These are phyloP conservation scores for Didymella segeticola DNA, from an alignment of 2,329 filamentous ascomycete species.

Conservation along the genomic window DNA sequence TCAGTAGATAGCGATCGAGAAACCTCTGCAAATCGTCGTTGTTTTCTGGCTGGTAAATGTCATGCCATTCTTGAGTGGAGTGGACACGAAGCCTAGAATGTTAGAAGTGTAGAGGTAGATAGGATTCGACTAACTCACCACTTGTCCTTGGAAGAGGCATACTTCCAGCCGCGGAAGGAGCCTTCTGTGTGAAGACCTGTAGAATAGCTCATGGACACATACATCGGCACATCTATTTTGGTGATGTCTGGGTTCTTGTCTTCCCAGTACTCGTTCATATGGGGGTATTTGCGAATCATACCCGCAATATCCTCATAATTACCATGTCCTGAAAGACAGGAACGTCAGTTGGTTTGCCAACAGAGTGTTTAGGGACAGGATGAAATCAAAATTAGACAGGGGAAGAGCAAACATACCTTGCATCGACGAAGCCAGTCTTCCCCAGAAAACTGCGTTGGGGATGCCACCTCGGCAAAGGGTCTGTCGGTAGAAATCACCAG, in stretches of 20 bases:
- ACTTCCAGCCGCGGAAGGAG: conserved; percentile 25
- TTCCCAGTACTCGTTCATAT: conserved; percentile 30
- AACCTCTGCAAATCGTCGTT: conserved; percentile 40
- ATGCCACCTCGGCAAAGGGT: conserved; percentile 52
- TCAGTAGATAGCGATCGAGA: conserved; percentile 57
- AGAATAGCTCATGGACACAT: conserved; percentile 25
- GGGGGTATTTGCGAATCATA: conserved; percentile 50
- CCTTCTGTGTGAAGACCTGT: conserved; percentile 30
- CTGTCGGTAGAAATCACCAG: conserved; percentile 57
- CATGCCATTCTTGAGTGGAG: conserved; percentile 31
- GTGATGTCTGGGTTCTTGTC: conserved; percentile 31
- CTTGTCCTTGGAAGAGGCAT: conserved; percentile 20
- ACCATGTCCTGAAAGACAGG: too few relatives aligned
- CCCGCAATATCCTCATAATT: conserved; percentile 54
- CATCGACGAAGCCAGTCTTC: too few relatives aligned
- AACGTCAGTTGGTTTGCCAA: too few relatives aligned
- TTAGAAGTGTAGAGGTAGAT: too few relatives aligned
- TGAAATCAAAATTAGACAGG: conserved; percentile 54
- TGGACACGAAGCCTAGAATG: too few relatives aligned
- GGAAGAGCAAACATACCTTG: too few relatives aligned
- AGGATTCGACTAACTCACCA: conserved; percentile 35
- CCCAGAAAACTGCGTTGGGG: too few relatives aligned
- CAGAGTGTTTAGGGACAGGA: conserved; percentile 48
- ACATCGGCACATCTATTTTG: conserved; percentile 30
- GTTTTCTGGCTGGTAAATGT: conserved; percentile 22